Evolutionary conservation across 352 stramenopile species (phyloP).

Genomic region (Globisporangium sylvaticum): DNA sequence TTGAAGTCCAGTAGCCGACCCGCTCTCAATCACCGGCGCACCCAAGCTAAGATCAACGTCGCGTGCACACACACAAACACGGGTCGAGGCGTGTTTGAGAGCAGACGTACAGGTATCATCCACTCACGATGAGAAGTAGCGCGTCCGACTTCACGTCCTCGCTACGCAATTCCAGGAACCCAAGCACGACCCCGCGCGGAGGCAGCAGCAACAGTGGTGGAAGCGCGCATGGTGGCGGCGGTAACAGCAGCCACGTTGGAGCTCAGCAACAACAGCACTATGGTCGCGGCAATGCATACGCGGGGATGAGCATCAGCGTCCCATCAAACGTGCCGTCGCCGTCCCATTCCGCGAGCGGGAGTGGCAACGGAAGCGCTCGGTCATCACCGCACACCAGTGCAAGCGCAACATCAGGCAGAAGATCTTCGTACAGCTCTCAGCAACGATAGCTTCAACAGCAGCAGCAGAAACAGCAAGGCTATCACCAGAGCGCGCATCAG

Average conservation of each 20-base stretch:
- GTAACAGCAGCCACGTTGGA: neutral
- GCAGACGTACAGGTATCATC: neutral
- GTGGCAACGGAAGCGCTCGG: slow-evolving; percentile 24
- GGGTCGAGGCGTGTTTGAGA: neutral
- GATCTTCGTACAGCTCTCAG: slow-evolving; percentile 23
- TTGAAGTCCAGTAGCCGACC: too few relatives aligned
- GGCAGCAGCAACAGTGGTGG: neutral
- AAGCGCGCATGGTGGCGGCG: neutral
- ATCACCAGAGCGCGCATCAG: slow-evolving; percentile 12
- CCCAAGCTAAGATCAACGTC: too few relatives aligned
- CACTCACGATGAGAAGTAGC: slow-evolving; percentile 11
- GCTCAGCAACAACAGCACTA: slow-evolving; percentile 5
- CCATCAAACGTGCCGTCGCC: slow-evolving; percentile 26
- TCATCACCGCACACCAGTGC: slow-evolving; percentile 30
- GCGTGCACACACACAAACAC: too few relatives aligned
- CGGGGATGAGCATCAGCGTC: slow-evolving; percentile 52
- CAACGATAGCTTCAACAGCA: slow-evolving; percentile 28
- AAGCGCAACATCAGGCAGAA: slow-evolving; percentile 19
- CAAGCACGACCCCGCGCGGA: slow-evolving; percentile 18
- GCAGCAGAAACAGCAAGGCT: neutral
- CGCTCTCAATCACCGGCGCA: too few relatives aligned
- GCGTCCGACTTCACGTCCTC: slow-evolving; percentile 31
- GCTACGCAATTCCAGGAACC: slow-evolving; percentile 25
- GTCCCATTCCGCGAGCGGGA: slow-evolving; percentile 25
- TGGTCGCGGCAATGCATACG: slow-evolving; percentile 8